Evolutionary conservation across 2,329 filamentous ascomycete species (phyloP).

Genomic region (Clarireedia sp.): DNA sequence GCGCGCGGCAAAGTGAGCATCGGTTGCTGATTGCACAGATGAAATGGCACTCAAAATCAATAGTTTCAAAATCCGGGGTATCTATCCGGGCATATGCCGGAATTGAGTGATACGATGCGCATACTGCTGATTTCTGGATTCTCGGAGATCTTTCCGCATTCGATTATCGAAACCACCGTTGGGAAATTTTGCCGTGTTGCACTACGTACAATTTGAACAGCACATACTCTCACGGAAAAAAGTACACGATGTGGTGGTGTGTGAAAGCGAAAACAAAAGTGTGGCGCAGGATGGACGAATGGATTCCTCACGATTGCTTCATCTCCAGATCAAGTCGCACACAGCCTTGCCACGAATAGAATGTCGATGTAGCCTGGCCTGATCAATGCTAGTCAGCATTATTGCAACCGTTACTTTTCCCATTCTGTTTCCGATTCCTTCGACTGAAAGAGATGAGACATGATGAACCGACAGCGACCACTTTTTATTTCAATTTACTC

Average conservation of each 20-base stretch:
- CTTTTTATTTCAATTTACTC: background rate
- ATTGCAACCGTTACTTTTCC: background rate
- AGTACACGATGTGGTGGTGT: background rate
- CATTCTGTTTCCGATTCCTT: background rate
- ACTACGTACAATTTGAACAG: slow-evolving; percentile 1
- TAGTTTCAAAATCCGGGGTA: slow-evolving; percentile 7
- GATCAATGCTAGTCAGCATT: no score
- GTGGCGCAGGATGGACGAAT: slow-evolving; percentile 8
- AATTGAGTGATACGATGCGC: background rate
- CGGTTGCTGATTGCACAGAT: background rate
- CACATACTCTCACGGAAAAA: background rate
- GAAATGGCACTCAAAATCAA: background rate
- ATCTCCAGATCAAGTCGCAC: slow-evolving; percentile 3
- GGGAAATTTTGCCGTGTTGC: background rate
- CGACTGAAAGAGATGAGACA: background rate
- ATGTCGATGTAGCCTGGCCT: background rate
- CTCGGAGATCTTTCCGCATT: background rate
- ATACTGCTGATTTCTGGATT: background rate
- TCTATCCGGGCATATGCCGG: background rate
- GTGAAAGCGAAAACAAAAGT: background rate
- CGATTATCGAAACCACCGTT: slow-evolving; percentile 3
- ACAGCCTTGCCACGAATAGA: slow-evolving; percentile 5
- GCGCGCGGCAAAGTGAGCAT: slow-evolving; percentile 2
- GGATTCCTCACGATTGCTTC: slow-evolving; percentile 1
- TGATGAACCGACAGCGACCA: background rate